phyloP scores from a whole-genome alignment of 495 filamentous ascomycete genomes.

The Daldinia caldariorum region DNA sequence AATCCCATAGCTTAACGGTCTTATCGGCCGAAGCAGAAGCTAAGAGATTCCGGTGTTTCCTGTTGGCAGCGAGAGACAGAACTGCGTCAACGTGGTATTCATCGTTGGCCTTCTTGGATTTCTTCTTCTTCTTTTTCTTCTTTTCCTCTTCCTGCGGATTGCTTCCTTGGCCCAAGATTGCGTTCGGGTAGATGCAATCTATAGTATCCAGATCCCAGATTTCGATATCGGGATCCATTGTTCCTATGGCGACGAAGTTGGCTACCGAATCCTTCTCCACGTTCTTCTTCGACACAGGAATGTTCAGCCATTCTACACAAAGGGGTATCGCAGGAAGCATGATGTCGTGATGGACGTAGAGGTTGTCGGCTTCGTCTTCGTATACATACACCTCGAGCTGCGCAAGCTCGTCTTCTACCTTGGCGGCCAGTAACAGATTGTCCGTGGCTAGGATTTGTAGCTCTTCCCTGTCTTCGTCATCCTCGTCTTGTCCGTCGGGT shows the following conservation, averaged over 20 bases:
- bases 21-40: conserved; percentile 95
- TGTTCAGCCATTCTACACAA: conserved; percentile 92
- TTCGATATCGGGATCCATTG: conserved; percentile 98
- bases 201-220: conserved; percentile 96
- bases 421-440: conserved; percentile 89
- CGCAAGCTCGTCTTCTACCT: conserved; percentile 95
- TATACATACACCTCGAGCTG: conserved; percentile 98
- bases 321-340: conserved; percentile 98
- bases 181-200: conserved; percentile 97
- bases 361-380: conserved; percentile 91
- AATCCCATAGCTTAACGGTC: conserved; percentile 97
- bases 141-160: conserved; percentile 58
- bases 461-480: conserved; percentile 91
- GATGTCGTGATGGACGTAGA: conserved; percentile 99
- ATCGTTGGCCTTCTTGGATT: conserved; percentile 84
- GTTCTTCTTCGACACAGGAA: conserved; percentile 76
- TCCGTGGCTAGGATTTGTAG: conserved; percentile 91
- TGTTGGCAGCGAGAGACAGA: conserved; percentile 87
- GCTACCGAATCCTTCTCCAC: conserved; percentile 68
- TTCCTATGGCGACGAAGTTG: conserved; percentile 94
- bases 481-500: conserved; percentile 72
- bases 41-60: conserved; percentile 92
- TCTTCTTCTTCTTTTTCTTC: conserved; percentile 80
- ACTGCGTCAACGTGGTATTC: conserved; percentile 95
- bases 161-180: conserved; percentile 90